Conservation (phyloP, 2,329 filamentous ascomycete species). For the Eurotiales sp. region DNA sequence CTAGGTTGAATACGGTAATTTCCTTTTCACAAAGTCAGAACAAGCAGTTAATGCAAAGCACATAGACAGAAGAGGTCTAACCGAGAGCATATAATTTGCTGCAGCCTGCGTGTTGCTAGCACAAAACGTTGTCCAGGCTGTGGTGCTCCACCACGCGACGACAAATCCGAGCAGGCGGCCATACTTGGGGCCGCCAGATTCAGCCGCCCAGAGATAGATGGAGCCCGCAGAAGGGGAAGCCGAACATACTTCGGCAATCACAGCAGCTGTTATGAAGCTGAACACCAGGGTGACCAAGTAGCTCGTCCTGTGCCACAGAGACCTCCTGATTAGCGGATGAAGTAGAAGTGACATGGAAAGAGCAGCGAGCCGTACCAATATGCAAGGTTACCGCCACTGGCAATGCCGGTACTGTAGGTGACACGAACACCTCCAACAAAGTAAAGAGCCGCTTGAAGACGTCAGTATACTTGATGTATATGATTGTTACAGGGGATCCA, state of each 20-base stretch:
- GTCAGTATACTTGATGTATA: not conserved
- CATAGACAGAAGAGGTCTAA: slow-evolving; percentile 29
- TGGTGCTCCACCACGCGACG: slow-evolving; percentile 64
- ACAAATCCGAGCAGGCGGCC: slow-evolving; percentile 57
- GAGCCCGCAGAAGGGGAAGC: slow-evolving; percentile 57
- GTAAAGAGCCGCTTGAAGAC: slow-evolving; percentile 53
- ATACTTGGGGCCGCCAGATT: slow-evolving; percentile 53
- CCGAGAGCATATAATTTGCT: slow-evolving; percentile 52
- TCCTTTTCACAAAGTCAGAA: slow-evolving; percentile 43
- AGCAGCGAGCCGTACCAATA: slow-evolving; percentile 47
- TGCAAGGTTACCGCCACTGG: slow-evolving; percentile 57
- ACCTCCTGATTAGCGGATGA: slow-evolving; percentile 3
- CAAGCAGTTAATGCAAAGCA: not conserved
- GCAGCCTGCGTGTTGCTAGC: slow-evolving; percentile 53
- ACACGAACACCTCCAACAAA: slow-evolving; percentile 59
- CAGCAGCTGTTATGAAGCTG: slow-evolving; percentile 58
- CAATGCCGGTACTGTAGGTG: slow-evolving; percentile 61
- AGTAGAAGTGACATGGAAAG: not conserved
- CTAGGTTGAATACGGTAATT: slow-evolving; percentile 54
- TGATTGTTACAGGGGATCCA: slow-evolving; percentile 10
- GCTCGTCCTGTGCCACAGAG: slow-evolving; percentile 46
- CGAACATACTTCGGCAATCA: slow-evolving; percentile 59
- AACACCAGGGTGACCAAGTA: slow-evolving; percentile 59
- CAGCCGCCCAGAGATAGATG: slow-evolving; percentile 61
- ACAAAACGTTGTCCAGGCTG: slow-evolving; percentile 59